A percentile compares a stretch with the other conserved stretches of the same genome.
phyloP scores from a whole-genome alignment of 306 rosid species.

The Ammopiptanthus mongolicus region DNA sequence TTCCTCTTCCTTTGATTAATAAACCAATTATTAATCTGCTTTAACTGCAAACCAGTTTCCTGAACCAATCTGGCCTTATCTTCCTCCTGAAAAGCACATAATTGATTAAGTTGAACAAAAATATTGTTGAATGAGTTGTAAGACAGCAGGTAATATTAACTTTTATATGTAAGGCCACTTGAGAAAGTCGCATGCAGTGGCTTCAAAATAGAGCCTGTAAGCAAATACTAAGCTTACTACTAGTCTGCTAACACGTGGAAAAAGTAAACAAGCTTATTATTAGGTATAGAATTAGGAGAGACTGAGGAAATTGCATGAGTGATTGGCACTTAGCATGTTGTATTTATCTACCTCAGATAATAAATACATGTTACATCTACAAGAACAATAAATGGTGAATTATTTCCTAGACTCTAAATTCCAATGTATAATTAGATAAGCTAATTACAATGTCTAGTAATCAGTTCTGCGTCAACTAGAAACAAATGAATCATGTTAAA shows the following conservation, averaged over 20 bases:
- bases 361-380: too few species aligned
- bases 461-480: too few species aligned
- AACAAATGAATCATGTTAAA: too few species aligned
- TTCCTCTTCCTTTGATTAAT: conserved; percentile 94
- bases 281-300: background rate
- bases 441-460: too few species aligned
- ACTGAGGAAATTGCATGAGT: too few species aligned
- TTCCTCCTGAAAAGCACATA: conserved; percentile 60
- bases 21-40: conserved; percentile 95
- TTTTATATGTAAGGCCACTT: background rate
- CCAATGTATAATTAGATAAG: too few species aligned
- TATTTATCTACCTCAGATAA: too few species aligned
- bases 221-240: background rate
- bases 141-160: background rate
- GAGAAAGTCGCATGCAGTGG: background rate
- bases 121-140: background rate
- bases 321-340: too few species aligned
- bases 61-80: conserved; percentile 85
- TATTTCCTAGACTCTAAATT: too few species aligned
- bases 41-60: conserved; percentile 87
- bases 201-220: background rate
- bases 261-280: background rate
- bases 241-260: background rate
- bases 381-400: too few species aligned
- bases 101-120: background rate